Evolutionary conservation across 1,139 yeast species (phyloP), one percentile per base, ranked within the genome.

Genomic region (Geotrichum klebahnii): DNA sequence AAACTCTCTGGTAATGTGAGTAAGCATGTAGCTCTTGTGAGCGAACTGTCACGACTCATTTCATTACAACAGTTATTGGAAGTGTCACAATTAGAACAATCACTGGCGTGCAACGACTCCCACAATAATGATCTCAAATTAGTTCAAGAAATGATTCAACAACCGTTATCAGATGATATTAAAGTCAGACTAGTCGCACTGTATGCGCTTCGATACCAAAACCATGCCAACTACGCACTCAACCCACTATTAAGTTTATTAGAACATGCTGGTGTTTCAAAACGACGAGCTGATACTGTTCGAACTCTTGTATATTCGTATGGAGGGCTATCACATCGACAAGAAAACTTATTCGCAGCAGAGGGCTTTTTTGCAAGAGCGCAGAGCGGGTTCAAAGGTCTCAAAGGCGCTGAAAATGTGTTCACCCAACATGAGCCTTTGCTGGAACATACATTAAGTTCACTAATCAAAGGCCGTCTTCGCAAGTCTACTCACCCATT

Each of bases 11-110:
- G 89, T 37, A 92, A 89, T 63, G 89, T 94, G n/a, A 79, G 95
- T 39, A 92, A 92, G 62, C 98, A 94, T 67, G 88, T 94, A 74
- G 81, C 95, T 19, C 74, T 92, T 32, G 89, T 92, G 5, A 79
- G 92, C 34, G 97, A 90, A 61, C 75, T 92, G 44, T 95, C 90
- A 59, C 60, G 74, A 14, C 77, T 79, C 51, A 83, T 82, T 52
- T 78, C 87, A 41, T 76, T 78, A 20, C 59, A 66, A 19, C 75
- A 84, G 56, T 71, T 92, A 46, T 84, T 97, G 84, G 89, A 84
- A 53, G 78, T 89, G 5, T 85, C 96, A 56, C 97, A 92, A 67
- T 71, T 89, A 44, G 97, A 92, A 65, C 99, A 92, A 67, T 79
- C 82, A 23, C 72, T 92, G 50, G 81, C 88, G 1, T 82, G 94